Conservation (phyloP, 176 grass and related monocot genomes). For the Avena insularis region DNA sequence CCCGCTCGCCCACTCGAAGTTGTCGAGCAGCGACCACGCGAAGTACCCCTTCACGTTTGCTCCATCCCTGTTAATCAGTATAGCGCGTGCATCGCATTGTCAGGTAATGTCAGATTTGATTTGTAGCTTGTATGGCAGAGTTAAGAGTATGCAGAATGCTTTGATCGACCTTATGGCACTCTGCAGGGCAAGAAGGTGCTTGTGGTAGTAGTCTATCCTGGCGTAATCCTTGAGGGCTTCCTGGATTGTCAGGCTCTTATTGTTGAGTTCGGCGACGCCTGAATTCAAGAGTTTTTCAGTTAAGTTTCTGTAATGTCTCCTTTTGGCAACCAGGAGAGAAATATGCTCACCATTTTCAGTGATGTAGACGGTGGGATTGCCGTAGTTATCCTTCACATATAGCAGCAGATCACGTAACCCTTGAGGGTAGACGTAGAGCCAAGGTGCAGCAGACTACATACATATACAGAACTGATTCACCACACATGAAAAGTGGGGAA, state of each 20-base stretch:
- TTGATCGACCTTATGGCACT: slow-evolving; percentile 53
- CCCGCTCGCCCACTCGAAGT: slow-evolving; percentile 57
- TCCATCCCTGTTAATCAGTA: slow-evolving; percentile 34
- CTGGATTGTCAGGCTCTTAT: slow-evolving; percentile 36
- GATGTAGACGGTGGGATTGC: slow-evolving; percentile 61
- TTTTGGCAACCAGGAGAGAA: neutral
- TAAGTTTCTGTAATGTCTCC: no score
- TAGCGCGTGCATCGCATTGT: neutral
- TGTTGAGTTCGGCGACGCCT: slow-evolving; percentile 49
- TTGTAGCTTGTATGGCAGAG: neutral
- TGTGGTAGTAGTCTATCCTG: slow-evolving; percentile 52
- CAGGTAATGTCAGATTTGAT: neutral
- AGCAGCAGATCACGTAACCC: slow-evolving; percentile 57
- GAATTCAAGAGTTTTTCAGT: neutral
- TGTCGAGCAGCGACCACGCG: slow-evolving; percentile 59
- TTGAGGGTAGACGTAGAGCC: slow-evolving; percentile 62
- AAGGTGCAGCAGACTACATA: slow-evolving; percentile 44
- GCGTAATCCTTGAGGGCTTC: slow-evolving; percentile 58
- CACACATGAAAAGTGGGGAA: neutral
- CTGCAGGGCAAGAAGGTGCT: slow-evolving; percentile 46
- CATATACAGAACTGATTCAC: neutral
- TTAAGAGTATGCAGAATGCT: neutral
- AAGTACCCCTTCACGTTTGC: slow-evolving; percentile 64
- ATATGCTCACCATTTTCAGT: slow-evolving; percentile 66
- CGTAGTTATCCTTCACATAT: slow-evolving; percentile 64